Evolutionary conservation across 2,329 filamentous ascomycete species (phyloP), one percentile per base, ranked within the genome.

Genomic region (Fusarium piperis): DNA sequence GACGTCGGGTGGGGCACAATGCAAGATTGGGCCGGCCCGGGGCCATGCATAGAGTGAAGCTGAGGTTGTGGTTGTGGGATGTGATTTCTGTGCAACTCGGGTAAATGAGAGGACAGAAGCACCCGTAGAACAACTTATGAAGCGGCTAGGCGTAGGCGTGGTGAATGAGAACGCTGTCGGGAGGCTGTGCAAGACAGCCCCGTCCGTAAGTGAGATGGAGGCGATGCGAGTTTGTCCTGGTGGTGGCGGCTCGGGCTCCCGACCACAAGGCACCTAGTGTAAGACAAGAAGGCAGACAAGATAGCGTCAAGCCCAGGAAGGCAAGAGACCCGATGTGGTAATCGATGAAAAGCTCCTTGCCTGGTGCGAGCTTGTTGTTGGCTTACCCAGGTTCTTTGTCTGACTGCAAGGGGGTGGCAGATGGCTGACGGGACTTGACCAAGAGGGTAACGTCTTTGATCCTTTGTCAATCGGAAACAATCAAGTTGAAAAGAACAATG

Each of bases 1-100:
- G 72, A 76, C 59, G 58, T 64, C 13, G 35, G 60, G 74, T 71
- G 64, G 74, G 73, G 72, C 53, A 59, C 36, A 59, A 64, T 53
- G 62, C 55, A 64, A 59, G 53, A 60, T 56, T 52, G 57, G 59
- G 65, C 38, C 39, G 39, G 39, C 52, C 41, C 33, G 56, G 41
- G 51, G 52, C 44, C 41, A 57, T 53, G 64, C 48, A 62, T 32
- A 30, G 46, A 48, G 55, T 48, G 30, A n/a, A 55, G 35, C 16
- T 53, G 59, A 39, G 55, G 32, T 23, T 26, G 36, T 16, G 44
- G 44, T 16, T n/a, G 18, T 48, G 26, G 41, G 13, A 26, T 30
- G 58, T 26, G 32, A 33, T 52, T 60, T 18, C 32, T 38, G 52
- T 59, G 48, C 20, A 32, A 36, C 44, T 36, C 30, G 53, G 60